Evolutionary conservation across 2,329 filamentous ascomycete genomes (phyloP).

Genomic region (Pseudogymnoascus sp.): DNA sequence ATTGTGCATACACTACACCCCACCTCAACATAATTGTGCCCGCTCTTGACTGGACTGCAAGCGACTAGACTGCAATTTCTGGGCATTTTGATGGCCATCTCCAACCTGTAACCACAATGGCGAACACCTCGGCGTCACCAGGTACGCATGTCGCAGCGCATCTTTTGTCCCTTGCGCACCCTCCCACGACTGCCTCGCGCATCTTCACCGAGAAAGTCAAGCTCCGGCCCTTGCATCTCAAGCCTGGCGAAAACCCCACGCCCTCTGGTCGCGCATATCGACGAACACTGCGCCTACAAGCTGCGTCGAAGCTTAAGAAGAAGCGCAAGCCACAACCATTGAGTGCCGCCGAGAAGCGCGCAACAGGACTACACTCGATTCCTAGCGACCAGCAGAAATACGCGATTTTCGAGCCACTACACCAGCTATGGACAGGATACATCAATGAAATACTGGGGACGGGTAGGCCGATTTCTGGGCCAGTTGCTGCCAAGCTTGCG

Average conservation of each 20-base stretch:
- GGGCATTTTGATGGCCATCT: background rate
- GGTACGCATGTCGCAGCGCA: slow-evolving; percentile 40
- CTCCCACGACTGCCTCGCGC: slow-evolving; percentile 59
- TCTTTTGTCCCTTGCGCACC: slow-evolving; percentile 72
- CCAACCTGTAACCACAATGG: slow-evolving; percentile 1
- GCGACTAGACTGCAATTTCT: background rate
- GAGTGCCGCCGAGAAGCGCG: slow-evolving; percentile 70
- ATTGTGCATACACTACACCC: background rate
- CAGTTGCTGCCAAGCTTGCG: slow-evolving; percentile 65
- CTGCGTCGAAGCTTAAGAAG: slow-evolving; percentile 36
- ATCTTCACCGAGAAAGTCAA: slow-evolving; percentile 80
- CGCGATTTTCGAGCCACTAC: slow-evolving; percentile 67
- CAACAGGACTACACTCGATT: slow-evolving; percentile 66
- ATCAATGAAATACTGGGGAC: slow-evolving; percentile 71
- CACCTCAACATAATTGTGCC: background rate
- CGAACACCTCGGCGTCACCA: slow-evolving; percentile 19
- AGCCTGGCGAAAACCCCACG: slow-evolving; percentile 51
- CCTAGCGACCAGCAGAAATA: slow-evolving; percentile 64
- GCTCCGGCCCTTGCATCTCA: slow-evolving; percentile 71
- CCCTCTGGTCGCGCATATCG: slow-evolving; percentile 49
- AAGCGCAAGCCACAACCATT: slow-evolving; percentile 57
- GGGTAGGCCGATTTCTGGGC: slow-evolving; percentile 22
- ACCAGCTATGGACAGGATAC: slow-evolving; percentile 76
- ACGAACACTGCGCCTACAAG: slow-evolving; percentile 23
- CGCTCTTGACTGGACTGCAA: background rate